Base-by-base conservation (phyloP, 306 rosid species). In the Vachellia collinsii region DNA sequence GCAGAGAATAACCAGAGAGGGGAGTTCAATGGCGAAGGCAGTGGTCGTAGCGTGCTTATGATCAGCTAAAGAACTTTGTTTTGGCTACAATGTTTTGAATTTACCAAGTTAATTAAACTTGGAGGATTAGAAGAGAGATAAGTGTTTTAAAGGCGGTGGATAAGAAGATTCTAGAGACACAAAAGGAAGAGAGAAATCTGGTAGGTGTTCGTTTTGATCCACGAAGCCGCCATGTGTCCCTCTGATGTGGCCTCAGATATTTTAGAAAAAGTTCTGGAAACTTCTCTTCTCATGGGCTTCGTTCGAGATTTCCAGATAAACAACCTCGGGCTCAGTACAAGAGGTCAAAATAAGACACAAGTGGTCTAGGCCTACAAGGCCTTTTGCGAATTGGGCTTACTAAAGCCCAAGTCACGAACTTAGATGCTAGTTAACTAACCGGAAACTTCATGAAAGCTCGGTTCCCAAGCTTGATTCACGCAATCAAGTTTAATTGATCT, bases 81-180 rank as follows among this genome's bases (percentile, higher is more conserved):
- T n/a, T 64, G 43, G 43, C 22, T 6, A 1, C 36, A 7, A 36
- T 64, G 2, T 2, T 14, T 0, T 6, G 11, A 65, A 7, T 16
- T 13, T 13, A 6, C 2, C 3, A 17, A 14, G 42, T 34, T 64
- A 5, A 16, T 3, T 4, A 37, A 1, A 17, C 70, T 64, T 16
- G 2, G 22, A 4, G 11, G 3, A 7, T 34, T 8, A 66, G 34
- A 4, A n/a, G 6, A 3, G 81, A 68, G 34, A 68, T 76, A 47
- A 17, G 38, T 4, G n/a, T 38, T 81, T 85, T 75, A n/a, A 85
- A 74, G 81, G 87, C 50, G 69, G 71, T 54, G 77, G 74, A 72
- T n/a, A 3, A 29, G 89, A 89, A 87, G 77, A 81, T 89, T 92
- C 97, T 83, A 79, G 94, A 92, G 87, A 74, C 43, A 0, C 34